phyloP scores from a whole-genome alignment of 352 stramenopile species.

The Phytopythium helicoides region DNA sequence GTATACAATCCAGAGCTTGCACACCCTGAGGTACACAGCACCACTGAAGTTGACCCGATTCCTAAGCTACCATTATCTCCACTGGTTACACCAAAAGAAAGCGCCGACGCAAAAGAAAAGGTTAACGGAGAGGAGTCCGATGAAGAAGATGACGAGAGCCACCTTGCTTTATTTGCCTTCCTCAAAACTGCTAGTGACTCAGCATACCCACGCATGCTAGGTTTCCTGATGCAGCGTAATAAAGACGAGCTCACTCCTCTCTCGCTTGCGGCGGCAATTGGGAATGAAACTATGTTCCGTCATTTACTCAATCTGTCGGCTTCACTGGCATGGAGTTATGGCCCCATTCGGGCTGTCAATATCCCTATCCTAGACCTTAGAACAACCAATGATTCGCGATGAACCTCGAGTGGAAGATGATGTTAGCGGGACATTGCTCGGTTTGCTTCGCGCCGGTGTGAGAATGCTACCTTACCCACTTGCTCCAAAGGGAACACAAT shows the following conservation, averaged over 20 bases:
- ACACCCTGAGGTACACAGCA: no score
- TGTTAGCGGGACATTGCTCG: constrained; percentile 1
- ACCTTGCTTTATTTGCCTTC: constrained; percentile 30
- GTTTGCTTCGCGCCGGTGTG: not conserved
- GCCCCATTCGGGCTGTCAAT: constrained; percentile 49
- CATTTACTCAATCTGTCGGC: constrained; percentile 48
- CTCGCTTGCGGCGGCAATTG: constrained; percentile 50
- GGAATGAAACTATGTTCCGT: constrained; percentile 53
- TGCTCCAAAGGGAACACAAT: constrained; percentile 27
- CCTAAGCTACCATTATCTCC: no score
- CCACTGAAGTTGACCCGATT: no score
- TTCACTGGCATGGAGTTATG: constrained; percentile 49
- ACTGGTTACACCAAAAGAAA: no score
- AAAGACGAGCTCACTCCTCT: constrained; percentile 50
- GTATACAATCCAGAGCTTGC: no score
- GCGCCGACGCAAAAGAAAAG: no score
- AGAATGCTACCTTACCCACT: constrained; percentile 24
- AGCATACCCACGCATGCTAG: constrained; percentile 27
- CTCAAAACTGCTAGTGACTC: constrained; percentile 25
- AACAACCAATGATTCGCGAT: constrained; percentile 31
- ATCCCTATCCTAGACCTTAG: constrained; percentile 52
- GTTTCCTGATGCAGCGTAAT: constrained; percentile 50
- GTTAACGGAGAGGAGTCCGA: not conserved
- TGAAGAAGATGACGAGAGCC: not conserved
- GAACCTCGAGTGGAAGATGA: not conserved